Conservation (phyloP, 192 early-diverging fungal species). For the Coemansia sp. region DNA sequence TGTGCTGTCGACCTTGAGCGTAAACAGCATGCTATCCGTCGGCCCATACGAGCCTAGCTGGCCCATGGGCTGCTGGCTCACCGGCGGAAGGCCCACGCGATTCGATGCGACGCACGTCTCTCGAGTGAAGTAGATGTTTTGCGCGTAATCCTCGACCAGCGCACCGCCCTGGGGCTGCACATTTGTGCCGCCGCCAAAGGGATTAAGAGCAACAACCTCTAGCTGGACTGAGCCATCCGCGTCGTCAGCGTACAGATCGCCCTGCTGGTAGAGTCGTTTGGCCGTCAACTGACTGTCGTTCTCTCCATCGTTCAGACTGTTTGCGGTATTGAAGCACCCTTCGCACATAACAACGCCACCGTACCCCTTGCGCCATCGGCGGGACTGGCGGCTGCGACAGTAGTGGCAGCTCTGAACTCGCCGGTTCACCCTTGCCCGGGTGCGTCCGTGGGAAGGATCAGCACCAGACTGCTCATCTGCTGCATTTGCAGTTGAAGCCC, state of each 20-base stretch:
- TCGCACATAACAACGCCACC: constrained; percentile 55
- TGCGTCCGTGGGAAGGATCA: constrained; percentile 10
- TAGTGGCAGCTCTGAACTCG: constrained; percentile 40
- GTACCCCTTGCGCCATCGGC: constrained; percentile 52
- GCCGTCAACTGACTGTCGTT: background rate
- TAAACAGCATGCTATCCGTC: constrained; percentile 61
- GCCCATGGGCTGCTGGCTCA: constrained; percentile 52
- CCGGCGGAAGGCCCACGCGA: constrained; percentile 16
- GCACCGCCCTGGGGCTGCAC: constrained; percentile 5
- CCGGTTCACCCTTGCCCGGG: background rate
- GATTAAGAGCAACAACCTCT: constrained; percentile 53
- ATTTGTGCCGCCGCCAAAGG: constrained; percentile 30
- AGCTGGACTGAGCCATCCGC: constrained; percentile 15
- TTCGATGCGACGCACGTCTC: constrained; percentile 41
- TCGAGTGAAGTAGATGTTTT: constrained; percentile 50
- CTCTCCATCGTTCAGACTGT: constrained; percentile 23
- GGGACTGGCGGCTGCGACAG: constrained; percentile 38
- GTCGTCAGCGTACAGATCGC: constrained; percentile 29
- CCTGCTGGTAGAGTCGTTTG: constrained; percentile 4
- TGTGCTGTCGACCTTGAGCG: constrained; percentile 72
- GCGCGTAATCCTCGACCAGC: constrained; percentile 48
- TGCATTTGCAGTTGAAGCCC: background rate
- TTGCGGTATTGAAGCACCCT: constrained; percentile 42
- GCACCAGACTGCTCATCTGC: constrained; percentile 7
- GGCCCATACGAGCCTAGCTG: constrained; percentile 46